phyloP scores from a whole-genome alignment of 768 basidiomycete genomes.

The Flagelloscypha sp. region DNA sequence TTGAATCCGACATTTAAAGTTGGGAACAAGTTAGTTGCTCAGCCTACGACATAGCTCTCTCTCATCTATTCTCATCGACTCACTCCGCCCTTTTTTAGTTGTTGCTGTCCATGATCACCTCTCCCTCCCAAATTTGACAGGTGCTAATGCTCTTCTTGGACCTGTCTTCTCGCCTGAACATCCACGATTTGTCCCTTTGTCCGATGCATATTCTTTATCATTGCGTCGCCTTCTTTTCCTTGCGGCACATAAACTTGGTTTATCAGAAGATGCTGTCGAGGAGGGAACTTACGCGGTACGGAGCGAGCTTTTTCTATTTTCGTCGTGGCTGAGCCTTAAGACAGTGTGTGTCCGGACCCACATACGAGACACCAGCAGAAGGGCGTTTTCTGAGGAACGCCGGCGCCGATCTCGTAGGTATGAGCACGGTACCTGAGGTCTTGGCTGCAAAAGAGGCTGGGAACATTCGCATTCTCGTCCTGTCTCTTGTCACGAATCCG shows the following conservation, averaged over 20 bases:
- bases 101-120: slow-evolving; percentile 82
- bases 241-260: slow-evolving; percentile 53
- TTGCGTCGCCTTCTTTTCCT: slow-evolving; percentile 69
- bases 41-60: not conserved
- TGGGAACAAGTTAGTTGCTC: slow-evolving; percentile 62
- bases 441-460: slow-evolving; percentile 71
- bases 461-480: slow-evolving; percentile 63
- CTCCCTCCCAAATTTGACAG: slow-evolving; percentile 69
- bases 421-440: slow-evolving; percentile 91
- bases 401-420: slow-evolving; percentile 88
- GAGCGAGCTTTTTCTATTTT: too few species aligned
- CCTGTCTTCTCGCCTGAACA: slow-evolving; percentile 49
- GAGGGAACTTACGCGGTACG: slow-evolving; percentile 88
- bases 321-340: too few species aligned
- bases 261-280: slow-evolving; percentile 48
- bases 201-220: slow-evolving; percentile 68
- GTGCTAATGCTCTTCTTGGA: slow-evolving; percentile 74
- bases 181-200: slow-evolving; percentile 76
- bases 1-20: slow-evolving; percentile 66
- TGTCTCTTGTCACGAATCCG: slow-evolving; percentile 81
- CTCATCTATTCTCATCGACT: slow-evolving; percentile 4
- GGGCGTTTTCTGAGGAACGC: slow-evolving; percentile 65
- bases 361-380: slow-evolving; percentile 86
- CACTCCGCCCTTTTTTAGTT: slow-evolving; percentile 35
- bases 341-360: slow-evolving; percentile 86